Base-by-base conservation (phyloP, 139 green algal species). In the Picochlorum costavermella region DNA sequence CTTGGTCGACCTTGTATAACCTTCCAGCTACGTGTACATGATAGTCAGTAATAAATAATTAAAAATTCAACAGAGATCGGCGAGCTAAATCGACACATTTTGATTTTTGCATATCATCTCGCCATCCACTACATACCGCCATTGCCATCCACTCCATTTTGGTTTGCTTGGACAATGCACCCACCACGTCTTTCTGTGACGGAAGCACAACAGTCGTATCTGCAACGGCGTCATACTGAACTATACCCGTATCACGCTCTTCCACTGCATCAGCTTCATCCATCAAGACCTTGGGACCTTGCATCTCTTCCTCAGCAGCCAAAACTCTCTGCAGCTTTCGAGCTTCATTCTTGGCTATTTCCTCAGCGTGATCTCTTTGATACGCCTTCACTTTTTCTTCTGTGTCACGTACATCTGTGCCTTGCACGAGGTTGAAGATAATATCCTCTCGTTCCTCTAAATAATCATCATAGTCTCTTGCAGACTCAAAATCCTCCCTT, bases 401-500 rank as follows among this genome's bases (percentile, higher is more conserved):
- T 37, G 44, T 68, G 2, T 58, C 57, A 33, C 49, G 33, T 9
- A 71, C 69, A 16, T 81, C 66, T 1, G 51, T 56, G 10, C 67
- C 73, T 59, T 82, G 73, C 1, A 67, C 48, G 8, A 82, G 50
- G 12, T 81, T 81, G 62, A 78, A 82, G 5, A 81, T 82, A 46
- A 89, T 85, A 65, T 91, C 84, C 55, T 91, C 84, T 8, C 79
- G 50, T 36, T 82, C 69, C 44, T 91, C 84, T 46, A 90, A 61
- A 59, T 90, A 91, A 71, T 89, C 73, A 51, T 91, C 75, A 30
- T 69, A 91, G 11, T 70, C 75, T 10, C 69, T 23, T 60, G 78
- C 80, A 30, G 33, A 60, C 2, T 20, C 3, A 48, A 91, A 91
- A 28, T 91, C 81, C 6, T 84, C 72, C 16, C 75, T 37, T 3